Evolutionary conservation across 2,329 filamentous ascomycete genomes (phyloP).

Genomic region (Hypoxylon sp.): DNA sequence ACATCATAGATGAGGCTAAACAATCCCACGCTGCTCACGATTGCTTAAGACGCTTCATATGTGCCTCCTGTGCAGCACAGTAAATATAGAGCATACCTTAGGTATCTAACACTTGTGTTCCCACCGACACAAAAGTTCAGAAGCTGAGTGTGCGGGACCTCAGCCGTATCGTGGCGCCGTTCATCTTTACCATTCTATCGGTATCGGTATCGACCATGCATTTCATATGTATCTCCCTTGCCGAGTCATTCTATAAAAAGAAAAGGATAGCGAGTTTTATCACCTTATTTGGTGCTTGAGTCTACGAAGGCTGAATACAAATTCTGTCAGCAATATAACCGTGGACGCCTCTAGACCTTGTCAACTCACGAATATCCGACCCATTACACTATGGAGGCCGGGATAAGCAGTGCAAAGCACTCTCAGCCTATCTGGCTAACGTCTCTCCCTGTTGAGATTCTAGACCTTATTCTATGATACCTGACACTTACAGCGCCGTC

Average conservation of each 20-base stretch:
- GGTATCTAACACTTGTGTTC: neutral
- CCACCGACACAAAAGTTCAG: neutral
- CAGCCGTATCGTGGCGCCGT: neutral
- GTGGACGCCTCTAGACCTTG: too few species aligned
- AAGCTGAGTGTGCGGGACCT: conserved; percentile 1
- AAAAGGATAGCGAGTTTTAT: neutral
- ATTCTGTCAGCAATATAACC: too few species aligned
- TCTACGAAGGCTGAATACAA: neutral
- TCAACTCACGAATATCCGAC: neutral
- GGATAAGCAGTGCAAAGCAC: neutral
- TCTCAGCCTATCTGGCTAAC: neutral
- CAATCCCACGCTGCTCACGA: neutral
- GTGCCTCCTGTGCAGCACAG: neutral
- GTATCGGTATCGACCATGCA: neutral
- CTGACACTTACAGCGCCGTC: neutral
- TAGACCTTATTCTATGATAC: neutral
- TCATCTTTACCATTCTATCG: conserved; percentile 2
- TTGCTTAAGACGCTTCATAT: neutral
- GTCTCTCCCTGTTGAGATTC: neutral
- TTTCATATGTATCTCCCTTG: neutral
- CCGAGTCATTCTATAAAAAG: neutral
- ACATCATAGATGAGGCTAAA: neutral
- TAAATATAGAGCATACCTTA: neutral
- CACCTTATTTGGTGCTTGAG: neutral
- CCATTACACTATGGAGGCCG: neutral